Evolutionary conservation across 352 stramenopile genomes (phyloP), one percentile per base, ranked within the genome.

Genomic region (Peronospora destructor): DNA sequence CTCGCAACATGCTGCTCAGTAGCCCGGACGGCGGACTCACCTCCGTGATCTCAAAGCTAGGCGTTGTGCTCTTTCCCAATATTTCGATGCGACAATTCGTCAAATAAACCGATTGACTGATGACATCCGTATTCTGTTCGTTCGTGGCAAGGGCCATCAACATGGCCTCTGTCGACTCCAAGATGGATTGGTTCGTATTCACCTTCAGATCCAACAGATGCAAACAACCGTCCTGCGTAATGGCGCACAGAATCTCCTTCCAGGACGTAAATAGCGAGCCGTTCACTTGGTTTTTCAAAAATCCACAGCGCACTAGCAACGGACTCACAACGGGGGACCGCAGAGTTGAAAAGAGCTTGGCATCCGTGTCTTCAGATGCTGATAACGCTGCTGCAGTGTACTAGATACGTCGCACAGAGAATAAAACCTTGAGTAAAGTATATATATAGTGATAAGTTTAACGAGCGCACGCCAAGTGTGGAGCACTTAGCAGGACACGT

Each of bases 201-300:
- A 86, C 76, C 47, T 90, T 85, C 23, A 89, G 51, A 25, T 89
- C 78, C 29, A 91, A 68, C 37, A 89, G 32, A 50, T 91, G 81
- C 38, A 91, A 38, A 38, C 68, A 83, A 26, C 71, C 68, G 42
- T 92, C 81, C 26, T 87, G 76, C 8, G 81, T 90, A 37, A 92
- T 82, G 25, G 71, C 77, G 46, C 76, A 86, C 21, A 92, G 55
- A 35, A 90, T 74, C 28, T 89, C 74, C 34, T 84, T 84, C 74
- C 71, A 87, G 10, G 70, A 79, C 28, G 78, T 71, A 60, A 89
- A 92, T 0, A 92, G 48, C 25, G 81, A 84, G 2, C 73, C 76
- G 25, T 41, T 72, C 38, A 85, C 76, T 67, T 90, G 78, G 26
- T 78, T 74, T 61, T 87, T 87, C 11, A 92, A 49, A 46, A 92